Percentiles rank a stretch among this genome's conserved stretches.
phyloP scores from a whole-genome alignment of 768 basidiomycete species.

The Mrakia gelida region DNA sequence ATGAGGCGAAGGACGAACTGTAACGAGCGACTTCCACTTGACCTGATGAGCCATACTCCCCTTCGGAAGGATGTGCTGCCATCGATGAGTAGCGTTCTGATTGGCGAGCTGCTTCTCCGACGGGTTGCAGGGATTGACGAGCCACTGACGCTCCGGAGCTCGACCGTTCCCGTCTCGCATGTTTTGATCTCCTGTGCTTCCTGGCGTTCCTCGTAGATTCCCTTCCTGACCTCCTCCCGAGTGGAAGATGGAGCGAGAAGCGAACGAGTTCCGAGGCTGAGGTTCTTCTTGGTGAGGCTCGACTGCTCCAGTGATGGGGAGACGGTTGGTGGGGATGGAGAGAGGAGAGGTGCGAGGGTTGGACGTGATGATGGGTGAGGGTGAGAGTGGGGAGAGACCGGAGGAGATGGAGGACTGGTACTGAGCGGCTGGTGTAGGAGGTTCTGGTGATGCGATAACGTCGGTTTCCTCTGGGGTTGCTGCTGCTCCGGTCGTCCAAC shows the following conservation, averaged over 20 bases:
- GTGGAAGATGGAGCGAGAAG: not conserved
- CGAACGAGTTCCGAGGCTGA: conserved; percentile 20
- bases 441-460: not conserved
- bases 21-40: conserved; percentile 30
- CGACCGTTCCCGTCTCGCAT: conserved; percentile 5
- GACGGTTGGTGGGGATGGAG: not conserved
- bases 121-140: conserved; percentile 31
- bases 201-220: not conserved
- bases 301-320: not conserved
- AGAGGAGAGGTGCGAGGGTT: not conserved
- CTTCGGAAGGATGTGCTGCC: conserved; percentile 29
- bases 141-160: conserved; percentile 17
- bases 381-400: not conserved
- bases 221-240: not conserved
- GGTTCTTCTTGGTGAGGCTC: not conserved
- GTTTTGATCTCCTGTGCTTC: conserved; percentile 12
- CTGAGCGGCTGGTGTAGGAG: not conserved
- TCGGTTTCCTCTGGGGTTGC: not conserved
- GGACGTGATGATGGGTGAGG: not conserved
- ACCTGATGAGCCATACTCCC: conserved; percentile 18
- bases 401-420: not conserved
- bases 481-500: not conserved
- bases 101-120: conserved; percentile 25
- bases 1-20: not conserved
- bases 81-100: conserved; percentile 21